phyloP scores from a whole-genome alignment of 2,329 filamentous ascomycete genomes.

The Colletotrichum somersetense region DNA sequence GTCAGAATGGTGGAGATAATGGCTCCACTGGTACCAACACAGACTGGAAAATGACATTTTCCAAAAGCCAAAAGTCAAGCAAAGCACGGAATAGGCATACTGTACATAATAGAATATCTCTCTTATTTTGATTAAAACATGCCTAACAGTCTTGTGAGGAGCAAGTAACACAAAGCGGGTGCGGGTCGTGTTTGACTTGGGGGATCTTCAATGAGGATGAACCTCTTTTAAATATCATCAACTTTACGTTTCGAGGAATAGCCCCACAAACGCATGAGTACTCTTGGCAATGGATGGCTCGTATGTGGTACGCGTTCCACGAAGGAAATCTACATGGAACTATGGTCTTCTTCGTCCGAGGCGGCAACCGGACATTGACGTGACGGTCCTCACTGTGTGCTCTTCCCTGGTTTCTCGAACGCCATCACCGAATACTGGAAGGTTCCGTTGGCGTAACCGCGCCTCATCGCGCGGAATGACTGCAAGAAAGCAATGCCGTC shows the following conservation, averaged over 20 bases:
- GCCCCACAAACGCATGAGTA: too few relatives aligned
- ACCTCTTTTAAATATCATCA: background rate
- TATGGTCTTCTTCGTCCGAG: background rate
- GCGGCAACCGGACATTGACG: background rate
- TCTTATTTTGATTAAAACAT: background rate
- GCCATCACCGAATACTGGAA: conserved; percentile 71
- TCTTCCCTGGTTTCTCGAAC: conserved; percentile 59
- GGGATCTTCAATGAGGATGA: background rate
- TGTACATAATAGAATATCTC: background rate
- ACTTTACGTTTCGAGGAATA: background rate
- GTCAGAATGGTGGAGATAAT: background rate
- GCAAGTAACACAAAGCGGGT: background rate
- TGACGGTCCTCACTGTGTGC: background rate
- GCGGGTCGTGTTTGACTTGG: background rate
- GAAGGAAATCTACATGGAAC: background rate
- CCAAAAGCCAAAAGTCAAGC: background rate
- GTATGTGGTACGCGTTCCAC: too few relatives aligned
- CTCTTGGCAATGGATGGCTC: background rate
- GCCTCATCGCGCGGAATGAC: conserved; percentile 71
- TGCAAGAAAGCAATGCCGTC: conserved; percentile 72
- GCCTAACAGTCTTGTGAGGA: background rate
- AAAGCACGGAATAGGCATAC: background rate
- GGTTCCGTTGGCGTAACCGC: conserved; percentile 69
- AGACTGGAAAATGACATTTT: background rate
- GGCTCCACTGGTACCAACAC: background rate